Base-by-base conservation (phyloP, 495 filamentous ascomycete species). In the Trichoderma virens region DNA sequence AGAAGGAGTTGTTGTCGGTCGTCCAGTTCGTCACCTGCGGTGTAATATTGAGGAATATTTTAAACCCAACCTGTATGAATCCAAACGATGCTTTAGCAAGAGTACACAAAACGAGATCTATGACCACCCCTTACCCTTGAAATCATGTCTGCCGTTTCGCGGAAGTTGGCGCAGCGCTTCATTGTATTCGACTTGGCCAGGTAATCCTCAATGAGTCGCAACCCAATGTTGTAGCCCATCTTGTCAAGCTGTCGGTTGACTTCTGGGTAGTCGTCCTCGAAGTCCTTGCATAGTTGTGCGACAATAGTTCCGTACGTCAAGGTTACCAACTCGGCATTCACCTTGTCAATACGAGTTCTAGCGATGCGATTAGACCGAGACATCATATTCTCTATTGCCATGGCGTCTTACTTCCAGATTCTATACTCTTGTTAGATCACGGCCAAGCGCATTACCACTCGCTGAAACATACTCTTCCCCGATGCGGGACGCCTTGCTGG, bases 221-320 rank as follows among this genome's bases (percentile, higher is more conserved):
- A 83, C 8, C 94, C 94, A 65, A 98, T 98, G 69, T 97, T 97
- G 80, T 98, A 96, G 41, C 94, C 94, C 94, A 98, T 98, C 78
- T 92, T 95, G 72, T 98, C 94, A 56, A 98, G 80, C 73, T 98
- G 94, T 77, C 91, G 91, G 78, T 98, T 98, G 73, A 92, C 93
- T 73, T 98, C 90, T 61, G 85, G 81, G 70, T 98, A 98, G 75
- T 97, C 89, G 66, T 85, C 86, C 66, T 97, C 91, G 71, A 89
- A 96, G 80, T 98, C 94, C 73, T 93, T 92, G 78, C 92, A 97
- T 62, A 98, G 82, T 75, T 98, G 94, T 43, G 91, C 89, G 63
- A 98, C 94, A 69, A 98, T 96, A 16, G 95, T 97, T 66, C 94
- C 94, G 72, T 98, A 98, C 45, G 94, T 98, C 70, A 98, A 83